These are phyloP conservation scores for Eucalyptus grandis DNA, from an alignment of 345 rosid species.

Conservation along the genomic window DNA sequence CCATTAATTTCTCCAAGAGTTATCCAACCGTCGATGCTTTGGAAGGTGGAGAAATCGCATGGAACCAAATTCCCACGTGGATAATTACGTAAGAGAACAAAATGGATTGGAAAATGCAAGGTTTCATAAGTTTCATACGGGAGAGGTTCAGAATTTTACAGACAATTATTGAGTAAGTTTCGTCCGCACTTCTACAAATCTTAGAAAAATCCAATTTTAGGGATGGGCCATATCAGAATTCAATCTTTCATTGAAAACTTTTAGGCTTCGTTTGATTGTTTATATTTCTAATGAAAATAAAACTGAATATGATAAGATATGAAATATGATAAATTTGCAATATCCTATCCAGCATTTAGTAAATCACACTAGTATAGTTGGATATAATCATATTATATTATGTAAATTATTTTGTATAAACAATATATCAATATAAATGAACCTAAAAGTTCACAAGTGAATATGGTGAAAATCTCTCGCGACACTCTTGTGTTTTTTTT, in stretches of 20 bases:
- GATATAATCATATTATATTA: no score
- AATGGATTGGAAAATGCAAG: not conserved
- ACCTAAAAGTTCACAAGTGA: accelerated
- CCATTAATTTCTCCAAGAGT: not conserved
- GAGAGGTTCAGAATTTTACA: not conserved
- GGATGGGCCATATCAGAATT: accelerated
- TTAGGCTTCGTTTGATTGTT: accelerated
- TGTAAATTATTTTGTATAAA: no score
- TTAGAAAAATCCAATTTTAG: not conserved
- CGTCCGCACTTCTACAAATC: not conserved
- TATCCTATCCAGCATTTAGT: accelerated
- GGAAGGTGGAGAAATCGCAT: not conserved
- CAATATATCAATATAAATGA: no score
- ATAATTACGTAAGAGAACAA: not conserved
- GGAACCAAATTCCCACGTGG: not conserved
- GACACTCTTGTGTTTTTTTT: no score
- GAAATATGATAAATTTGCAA: no score
- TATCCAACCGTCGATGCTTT: not conserved
- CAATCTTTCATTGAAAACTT: not conserved
- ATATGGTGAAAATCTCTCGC: no score
- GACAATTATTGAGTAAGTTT: not conserved
- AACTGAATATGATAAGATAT: no score
- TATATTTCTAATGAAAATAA: no score
- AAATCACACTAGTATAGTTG: accelerated
- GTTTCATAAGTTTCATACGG: no score